A percentile compares a stretch with the other conserved stretches of the same genome.
phyloP scores from a whole-genome alignment of 2,329 filamentous ascomycete species.

The Decorospora gaudefroyi region DNA sequence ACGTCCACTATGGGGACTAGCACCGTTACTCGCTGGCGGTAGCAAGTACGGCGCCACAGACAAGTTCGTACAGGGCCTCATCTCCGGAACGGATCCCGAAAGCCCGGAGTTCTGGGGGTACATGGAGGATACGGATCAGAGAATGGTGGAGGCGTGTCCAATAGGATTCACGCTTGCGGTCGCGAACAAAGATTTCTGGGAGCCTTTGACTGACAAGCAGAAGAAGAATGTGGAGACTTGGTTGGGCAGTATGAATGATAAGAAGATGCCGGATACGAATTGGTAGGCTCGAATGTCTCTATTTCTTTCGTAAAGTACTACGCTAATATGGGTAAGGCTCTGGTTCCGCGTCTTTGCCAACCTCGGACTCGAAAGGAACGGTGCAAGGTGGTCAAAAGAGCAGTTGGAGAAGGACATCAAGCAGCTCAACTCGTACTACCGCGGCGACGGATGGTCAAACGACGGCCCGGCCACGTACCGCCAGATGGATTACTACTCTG shows the following conservation, averaged over 20 bases:
- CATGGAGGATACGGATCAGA: conserved; percentile 75
- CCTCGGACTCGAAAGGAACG: conserved; percentile 74
- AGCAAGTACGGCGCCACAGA: conserved; percentile 66
- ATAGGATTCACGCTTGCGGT: conserved; percentile 76
- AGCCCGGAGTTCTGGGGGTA: conserved; percentile 76
- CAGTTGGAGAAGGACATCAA: conserved; percentile 75
- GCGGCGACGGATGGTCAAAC: conserved; percentile 81
- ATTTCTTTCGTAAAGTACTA: too few relatives aligned
- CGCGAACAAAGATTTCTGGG: conserved; percentile 66
- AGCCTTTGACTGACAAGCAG: conserved; percentile 65
- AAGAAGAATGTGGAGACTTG: conserved; percentile 70
- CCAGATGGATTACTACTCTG: conserved; percentile 86
- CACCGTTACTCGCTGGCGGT: conserved; percentile 69
- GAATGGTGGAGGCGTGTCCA: conserved; percentile 85
- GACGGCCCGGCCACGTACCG: conserved; percentile 78
- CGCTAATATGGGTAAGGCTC: too few relatives aligned
- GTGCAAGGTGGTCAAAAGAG: conserved; percentile 69
- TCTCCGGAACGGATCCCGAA: conserved; percentile 71
- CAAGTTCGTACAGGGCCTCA: conserved; percentile 71
- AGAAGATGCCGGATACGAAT: conserved; percentile 71
- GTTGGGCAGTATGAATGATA: conserved; percentile 78
- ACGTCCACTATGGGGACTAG: conserved; percentile 75
- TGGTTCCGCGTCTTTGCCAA: conserved; percentile 89
- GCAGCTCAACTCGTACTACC: conserved; percentile 78
- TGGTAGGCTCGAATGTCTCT: conserved; percentile 49